These are phyloP conservation scores for Rheum nobile DNA, from an alignment of 148 eudicot genomes.

Conservation along the genomic window DNA sequence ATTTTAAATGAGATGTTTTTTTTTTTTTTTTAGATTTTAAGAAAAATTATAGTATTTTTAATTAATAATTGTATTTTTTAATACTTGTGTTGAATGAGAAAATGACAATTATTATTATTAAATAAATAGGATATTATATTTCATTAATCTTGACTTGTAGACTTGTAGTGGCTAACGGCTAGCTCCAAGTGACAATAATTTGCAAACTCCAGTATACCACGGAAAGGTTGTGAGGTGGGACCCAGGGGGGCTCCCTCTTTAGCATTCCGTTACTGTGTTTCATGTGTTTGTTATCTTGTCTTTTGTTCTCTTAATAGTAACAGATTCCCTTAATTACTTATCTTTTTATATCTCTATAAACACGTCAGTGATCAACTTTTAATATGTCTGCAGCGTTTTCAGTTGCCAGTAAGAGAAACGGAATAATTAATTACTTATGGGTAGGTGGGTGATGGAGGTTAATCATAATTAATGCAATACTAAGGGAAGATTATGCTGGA, in stretches of 20 bases:
- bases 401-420: neutral
- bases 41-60: no score
- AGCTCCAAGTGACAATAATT: neutral
- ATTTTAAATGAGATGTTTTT: no score
- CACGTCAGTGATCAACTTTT: neutral
- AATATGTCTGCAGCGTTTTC: neutral
- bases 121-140: no score
- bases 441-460: neutral
- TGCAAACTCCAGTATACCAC: neutral
- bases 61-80: no score
- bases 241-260: neutral
- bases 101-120: no score
- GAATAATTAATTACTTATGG: neutral
- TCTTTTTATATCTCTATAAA: neutral
- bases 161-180: constrained; percentile 6
- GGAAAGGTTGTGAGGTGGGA: neutral
- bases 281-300: neutral
- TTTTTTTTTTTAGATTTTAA: no score
- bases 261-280: neutral
- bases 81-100: no score
- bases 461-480: neutral
- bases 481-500: neutral
- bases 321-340: neutral
- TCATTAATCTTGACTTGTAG: neutral
- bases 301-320: neutral